Percentiles rank a stretch among this genome's conserved stretches.
These are phyloP conservation scores for Rhizopogon salebrosus DNA, from an alignment of 768 basidiomycete species.

Conservation along the genomic window DNA sequence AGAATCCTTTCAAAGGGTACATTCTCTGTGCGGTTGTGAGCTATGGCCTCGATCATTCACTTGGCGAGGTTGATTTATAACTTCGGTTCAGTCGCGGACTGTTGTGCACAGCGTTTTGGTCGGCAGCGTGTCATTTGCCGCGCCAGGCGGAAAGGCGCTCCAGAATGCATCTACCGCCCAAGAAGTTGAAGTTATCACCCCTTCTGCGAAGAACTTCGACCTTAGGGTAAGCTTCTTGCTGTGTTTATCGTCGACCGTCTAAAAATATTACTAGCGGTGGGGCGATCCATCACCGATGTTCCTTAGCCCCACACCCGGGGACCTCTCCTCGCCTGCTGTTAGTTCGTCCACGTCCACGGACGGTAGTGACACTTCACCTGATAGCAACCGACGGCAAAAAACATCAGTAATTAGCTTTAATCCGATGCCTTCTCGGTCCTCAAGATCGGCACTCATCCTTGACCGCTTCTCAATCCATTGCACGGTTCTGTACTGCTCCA, in stretches of 20 bases:
- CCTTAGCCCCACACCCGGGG: conserved; percentile 38
- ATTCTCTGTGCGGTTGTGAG: conserved; percentile 70
- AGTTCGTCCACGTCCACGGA: background rate
- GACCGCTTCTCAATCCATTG: conserved; percentile 69
- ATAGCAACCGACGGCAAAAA: background rate
- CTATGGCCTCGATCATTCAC: conserved; percentile 7
- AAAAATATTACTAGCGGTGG: conserved; percentile 46
- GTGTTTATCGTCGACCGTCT: conserved; percentile 2
- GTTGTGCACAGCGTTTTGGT: conserved; percentile 71
- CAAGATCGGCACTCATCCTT: conserved; percentile 76
- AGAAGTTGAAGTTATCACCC: conserved; percentile 72
- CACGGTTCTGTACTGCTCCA: conserved; percentile 67
- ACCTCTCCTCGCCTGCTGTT: conserved; percentile 12
- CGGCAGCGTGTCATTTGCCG: conserved; percentile 75
- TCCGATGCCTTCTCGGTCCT: conserved; percentile 63
- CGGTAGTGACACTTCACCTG: conserved; percentile 1
- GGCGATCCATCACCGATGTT: conserved; percentile 64
- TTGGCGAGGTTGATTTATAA: conserved; percentile 1
- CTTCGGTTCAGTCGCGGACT: conserved; percentile 44
- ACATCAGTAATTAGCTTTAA: conserved; percentile 43
- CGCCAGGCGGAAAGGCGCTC: conserved; percentile 67
- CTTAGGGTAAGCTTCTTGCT: conserved; percentile 37
- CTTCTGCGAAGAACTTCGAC: conserved; percentile 47
- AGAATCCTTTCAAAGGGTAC: conserved; percentile 72
- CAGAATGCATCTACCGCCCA: conserved; percentile 81